Conservation (phyloP, 345 rosid species). For the Dipteronia dyeriana region DNA sequence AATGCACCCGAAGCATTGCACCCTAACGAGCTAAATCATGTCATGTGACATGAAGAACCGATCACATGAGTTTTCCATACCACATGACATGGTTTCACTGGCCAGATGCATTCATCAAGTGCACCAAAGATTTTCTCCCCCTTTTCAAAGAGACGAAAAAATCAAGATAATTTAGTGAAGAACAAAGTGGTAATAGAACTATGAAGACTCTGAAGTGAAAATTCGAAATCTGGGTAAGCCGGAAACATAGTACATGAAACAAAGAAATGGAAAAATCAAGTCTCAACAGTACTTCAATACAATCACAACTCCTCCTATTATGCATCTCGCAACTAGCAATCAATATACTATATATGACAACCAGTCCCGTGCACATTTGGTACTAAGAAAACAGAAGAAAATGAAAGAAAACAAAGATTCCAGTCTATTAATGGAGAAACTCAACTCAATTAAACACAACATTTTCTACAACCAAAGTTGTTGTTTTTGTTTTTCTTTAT, state of each 20-base stretch:
- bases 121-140: too few species aligned
- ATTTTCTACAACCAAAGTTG: background rate
- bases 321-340: background rate
- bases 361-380: background rate
- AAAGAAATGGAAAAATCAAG: slow-evolving; percentile 1
- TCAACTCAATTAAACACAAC: background rate
- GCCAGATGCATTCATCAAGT: too few species aligned
- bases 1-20: too few species aligned
- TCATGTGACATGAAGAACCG: too few species aligned
- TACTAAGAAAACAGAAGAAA: background rate
- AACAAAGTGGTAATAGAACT: background rate
- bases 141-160: background rate
- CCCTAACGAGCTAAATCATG: too few species aligned
- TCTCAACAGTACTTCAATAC: background rate
- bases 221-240: background rate
- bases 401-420: background rate
- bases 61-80: too few species aligned
- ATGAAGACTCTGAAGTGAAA: background rate
- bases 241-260: background rate
- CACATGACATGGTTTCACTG: too few species aligned
- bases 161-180: background rate
- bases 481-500: background rate
- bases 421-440: background rate
- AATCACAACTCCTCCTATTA: background rate
- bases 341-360: background rate